phyloP scores from a whole-genome alignment of 2,329 filamentous ascomycete genomes.

The Pestalotiopsis sp. region DNA sequence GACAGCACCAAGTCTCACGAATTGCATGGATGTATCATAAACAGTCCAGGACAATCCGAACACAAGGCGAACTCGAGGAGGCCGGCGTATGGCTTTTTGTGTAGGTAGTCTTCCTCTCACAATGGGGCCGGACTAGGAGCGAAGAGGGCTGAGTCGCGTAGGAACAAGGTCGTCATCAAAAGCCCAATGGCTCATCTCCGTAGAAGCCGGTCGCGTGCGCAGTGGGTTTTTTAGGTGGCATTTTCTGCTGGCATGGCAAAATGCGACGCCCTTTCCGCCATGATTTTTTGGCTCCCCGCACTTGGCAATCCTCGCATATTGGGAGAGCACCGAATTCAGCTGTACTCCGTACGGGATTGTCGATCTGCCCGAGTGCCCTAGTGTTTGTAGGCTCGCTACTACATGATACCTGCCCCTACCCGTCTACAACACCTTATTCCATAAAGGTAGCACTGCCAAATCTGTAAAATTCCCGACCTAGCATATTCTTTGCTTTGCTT shows the following conservation, averaged over 20 bases:
- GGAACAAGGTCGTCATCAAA: constrained; percentile 11
- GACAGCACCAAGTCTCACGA: neutral
- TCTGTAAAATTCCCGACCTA: no score
- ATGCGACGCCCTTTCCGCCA: neutral
- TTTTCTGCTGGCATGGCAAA: neutral
- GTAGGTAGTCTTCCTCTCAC: neutral
- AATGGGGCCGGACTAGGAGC: neutral
- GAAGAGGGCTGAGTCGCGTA: constrained; percentile 7
- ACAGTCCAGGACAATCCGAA: neutral
- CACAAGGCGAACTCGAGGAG: neutral
- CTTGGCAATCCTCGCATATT: no score
- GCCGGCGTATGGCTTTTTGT: constrained; percentile 2
- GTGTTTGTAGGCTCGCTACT: no score
- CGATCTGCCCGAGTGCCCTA: no score
- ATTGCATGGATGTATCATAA: neutral
- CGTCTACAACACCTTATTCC: no score
- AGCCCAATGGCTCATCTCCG: constrained; percentile 11
- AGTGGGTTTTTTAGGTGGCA: neutral
- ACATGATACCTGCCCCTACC: no score
- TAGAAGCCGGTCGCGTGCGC: constrained; percentile 2
- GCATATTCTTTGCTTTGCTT: no score
- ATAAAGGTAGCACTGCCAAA: no score
- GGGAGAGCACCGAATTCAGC: no score
- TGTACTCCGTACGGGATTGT: no score
- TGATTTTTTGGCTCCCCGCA: no score